Conservation (phyloP, 2,329 filamentous ascomycete genomes). For the Sclerotinia glacialis region DNA sequence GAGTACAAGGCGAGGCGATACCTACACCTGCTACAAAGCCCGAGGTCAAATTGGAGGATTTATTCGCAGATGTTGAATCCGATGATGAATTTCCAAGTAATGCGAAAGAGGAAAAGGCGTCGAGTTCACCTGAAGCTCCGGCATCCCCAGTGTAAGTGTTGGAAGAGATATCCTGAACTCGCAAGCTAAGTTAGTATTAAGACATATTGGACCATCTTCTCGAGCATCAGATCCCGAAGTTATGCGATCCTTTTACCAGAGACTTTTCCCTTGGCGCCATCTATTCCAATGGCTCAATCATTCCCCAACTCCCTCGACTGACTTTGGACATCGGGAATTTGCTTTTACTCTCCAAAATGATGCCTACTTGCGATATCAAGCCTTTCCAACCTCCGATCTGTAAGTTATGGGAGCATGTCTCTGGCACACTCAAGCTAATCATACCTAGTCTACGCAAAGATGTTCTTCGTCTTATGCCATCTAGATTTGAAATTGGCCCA, state of each 20-base stretch:
- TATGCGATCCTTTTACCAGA: slow-evolving; percentile 92
- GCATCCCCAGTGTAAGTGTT: slow-evolving; percentile 46
- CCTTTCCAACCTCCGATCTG: slow-evolving; percentile 65
- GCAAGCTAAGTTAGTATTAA: slow-evolving; percentile 29
- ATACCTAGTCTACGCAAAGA: slow-evolving; percentile 75
- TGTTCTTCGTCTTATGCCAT: slow-evolving; percentile 80
- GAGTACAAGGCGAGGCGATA: slow-evolving; percentile 19
- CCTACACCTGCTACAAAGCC: slow-evolving; percentile 23
- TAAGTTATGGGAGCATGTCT: slow-evolving; percentile 38
- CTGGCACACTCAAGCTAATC: slow-evolving; percentile 28
- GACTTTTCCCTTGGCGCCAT: slow-evolving; percentile 89
- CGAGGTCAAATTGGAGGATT: slow-evolving; percentile 53
- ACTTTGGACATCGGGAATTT: slow-evolving; percentile 93
- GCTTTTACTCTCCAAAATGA: slow-evolving; percentile 93
- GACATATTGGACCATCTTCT: slow-evolving; percentile 41
- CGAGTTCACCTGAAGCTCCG: slow-evolving; percentile 46
- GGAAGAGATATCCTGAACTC: neutral
- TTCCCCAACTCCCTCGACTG: slow-evolving; percentile 76
- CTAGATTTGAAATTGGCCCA: slow-evolving; percentile 97
- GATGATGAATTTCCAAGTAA: slow-evolving; percentile 60
- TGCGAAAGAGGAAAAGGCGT: slow-evolving; percentile 41
- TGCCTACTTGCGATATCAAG: slow-evolving; percentile 89
- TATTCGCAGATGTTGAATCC: slow-evolving; percentile 58
- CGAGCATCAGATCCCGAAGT: slow-evolving; percentile 72
- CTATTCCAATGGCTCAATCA: slow-evolving; percentile 99